Conservation (phyloP, 257 asterid genomes). For the Nicotiana tomentosiformis region DNA sequence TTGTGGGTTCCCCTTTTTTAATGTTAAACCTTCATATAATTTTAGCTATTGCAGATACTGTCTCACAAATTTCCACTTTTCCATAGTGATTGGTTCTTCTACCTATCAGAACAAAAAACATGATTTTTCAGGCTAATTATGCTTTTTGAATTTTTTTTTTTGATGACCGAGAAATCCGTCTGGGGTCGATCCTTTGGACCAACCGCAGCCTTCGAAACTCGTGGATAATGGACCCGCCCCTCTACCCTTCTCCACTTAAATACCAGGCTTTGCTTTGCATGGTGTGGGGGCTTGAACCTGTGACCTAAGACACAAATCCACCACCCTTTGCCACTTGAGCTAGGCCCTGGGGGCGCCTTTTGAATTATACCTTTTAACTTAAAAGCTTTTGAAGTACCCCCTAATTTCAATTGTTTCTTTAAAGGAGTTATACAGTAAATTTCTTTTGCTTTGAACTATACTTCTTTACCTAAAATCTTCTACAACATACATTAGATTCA, state of each 20-base stretch:
- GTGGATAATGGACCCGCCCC: too few relatives aligned
- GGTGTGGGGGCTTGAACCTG: too few relatives aligned
- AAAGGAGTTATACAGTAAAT: background rate
- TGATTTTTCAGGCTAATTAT: background rate
- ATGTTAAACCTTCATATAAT: background rate
- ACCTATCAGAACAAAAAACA: background rate
- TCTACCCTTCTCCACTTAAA: too few relatives aligned
- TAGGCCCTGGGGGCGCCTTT: too few relatives aligned
- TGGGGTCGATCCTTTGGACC: too few relatives aligned
- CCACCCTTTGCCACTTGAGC: too few relatives aligned
- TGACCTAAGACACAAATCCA: too few relatives aligned
- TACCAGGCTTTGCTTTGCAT: too few relatives aligned
- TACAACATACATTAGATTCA: background rate
- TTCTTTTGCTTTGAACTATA: constrained; percentile 3
- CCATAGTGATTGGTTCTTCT: background rate
- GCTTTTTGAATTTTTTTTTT: background rate
- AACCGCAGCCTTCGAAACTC: too few relatives aligned
- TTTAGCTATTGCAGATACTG: background rate
- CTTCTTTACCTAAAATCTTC: background rate
- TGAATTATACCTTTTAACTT: background rate
- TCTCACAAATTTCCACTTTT: background rate
- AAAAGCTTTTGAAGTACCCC: background rate
- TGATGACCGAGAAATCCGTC: too few relatives aligned
- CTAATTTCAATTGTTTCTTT: background rate
- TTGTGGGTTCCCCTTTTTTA: background rate